Evolutionary conservation across 2,329 filamentous ascomycete species (phyloP).

Genomic region (Clonostachys chloroleuca): DNA sequence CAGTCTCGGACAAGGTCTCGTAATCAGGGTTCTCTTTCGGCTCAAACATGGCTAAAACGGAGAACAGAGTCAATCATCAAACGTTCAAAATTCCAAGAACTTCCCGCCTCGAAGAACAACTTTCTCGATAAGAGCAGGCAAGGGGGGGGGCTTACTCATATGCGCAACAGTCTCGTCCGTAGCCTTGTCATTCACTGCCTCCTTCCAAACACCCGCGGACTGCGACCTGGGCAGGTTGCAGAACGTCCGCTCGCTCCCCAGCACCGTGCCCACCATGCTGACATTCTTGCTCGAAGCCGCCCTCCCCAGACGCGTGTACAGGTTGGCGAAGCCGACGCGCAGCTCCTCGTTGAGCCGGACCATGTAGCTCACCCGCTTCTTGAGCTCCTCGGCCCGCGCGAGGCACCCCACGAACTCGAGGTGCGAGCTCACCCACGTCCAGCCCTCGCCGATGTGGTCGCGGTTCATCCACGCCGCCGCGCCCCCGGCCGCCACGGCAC

Average conservation of each 20-base stretch:
- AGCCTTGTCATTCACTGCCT: constrained; percentile 74
- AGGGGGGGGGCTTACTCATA: constrained; percentile 46
- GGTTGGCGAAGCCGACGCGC: constrained; percentile 73
- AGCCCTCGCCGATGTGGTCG: constrained; percentile 72
- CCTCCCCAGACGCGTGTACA: constrained; percentile 80
- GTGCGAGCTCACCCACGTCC: constrained; percentile 82
- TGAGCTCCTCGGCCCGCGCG: constrained; percentile 76
- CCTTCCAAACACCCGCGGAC: constrained; percentile 55
- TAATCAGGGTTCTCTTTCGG: constrained; percentile 70
- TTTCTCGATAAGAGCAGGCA: background rate
- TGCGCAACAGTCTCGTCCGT: constrained; percentile 78
- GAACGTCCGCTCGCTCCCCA: constrained; percentile 77
- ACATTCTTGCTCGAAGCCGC: constrained; percentile 52
- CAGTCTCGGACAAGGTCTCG: constrained; percentile 59
- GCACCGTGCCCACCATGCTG: constrained; percentile 50
- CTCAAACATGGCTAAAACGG: constrained; percentile 63
- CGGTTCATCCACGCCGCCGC: constrained; percentile 84
- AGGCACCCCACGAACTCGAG: constrained; percentile 91
- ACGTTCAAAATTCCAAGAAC: background rate
- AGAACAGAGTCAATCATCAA: constrained; percentile 5
- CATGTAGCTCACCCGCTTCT: constrained; percentile 66
- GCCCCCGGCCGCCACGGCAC: constrained; percentile 74
- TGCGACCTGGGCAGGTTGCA: constrained; percentile 70
- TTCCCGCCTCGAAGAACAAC: background rate
- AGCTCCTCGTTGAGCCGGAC: constrained; percentile 60